Percentiles rank a stretch among this genome's conserved stretches.
Evolutionary conservation across 78 protist species (phyloP).

Genomic region (Trichosphaerium sp.): DNA sequence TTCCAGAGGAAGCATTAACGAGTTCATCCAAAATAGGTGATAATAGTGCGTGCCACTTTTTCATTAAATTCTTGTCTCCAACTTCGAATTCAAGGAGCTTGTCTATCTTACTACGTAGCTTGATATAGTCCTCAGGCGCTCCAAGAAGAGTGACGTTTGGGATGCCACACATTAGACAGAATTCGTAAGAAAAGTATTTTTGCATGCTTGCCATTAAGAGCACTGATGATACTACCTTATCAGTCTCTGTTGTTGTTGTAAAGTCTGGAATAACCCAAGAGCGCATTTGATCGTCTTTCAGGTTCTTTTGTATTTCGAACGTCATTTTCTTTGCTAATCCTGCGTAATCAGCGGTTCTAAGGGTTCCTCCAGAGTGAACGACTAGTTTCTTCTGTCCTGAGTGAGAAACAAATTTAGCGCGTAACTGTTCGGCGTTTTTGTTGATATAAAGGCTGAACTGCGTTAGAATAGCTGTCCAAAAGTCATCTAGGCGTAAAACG

Average conservation of each 20-base stretch:
- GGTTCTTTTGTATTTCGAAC: constrained; percentile 16
- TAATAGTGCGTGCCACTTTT: constrained; percentile 4
- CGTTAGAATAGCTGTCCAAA: constrained; percentile 12
- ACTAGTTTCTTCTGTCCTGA: constrained; percentile 24
- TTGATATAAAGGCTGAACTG: constrained; percentile 20
- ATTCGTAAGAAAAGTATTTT: constrained; percentile 16
- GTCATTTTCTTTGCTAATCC: constrained; percentile 4
- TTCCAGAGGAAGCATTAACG: constrained; percentile 7
- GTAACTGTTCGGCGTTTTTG: constrained; percentile 25
- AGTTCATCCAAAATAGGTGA: constrained; percentile 22
- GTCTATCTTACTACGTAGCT: not conserved
- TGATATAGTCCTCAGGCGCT: constrained; percentile 7
- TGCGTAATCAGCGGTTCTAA: constrained; percentile 9
- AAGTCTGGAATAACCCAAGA: constrained; percentile 19
- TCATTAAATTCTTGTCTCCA: constrained; percentile 5
- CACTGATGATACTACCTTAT: constrained; percentile 5
- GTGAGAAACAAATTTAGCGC: constrained; percentile 14
- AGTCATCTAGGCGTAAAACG: constrained; percentile 13
- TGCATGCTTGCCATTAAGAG: constrained; percentile 32
- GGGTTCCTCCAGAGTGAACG: not conserved
- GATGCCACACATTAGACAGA: constrained; percentile 23
- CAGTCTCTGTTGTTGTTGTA: constrained; percentile 22
- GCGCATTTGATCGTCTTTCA: constrained; percentile 33
- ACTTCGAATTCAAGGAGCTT: constrained; percentile 14
- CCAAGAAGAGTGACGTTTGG: constrained; percentile 30